phyloP scores from a whole-genome alignment of 176 grass and related monocot genomes.

The Aegilops umbellulata region DNA sequence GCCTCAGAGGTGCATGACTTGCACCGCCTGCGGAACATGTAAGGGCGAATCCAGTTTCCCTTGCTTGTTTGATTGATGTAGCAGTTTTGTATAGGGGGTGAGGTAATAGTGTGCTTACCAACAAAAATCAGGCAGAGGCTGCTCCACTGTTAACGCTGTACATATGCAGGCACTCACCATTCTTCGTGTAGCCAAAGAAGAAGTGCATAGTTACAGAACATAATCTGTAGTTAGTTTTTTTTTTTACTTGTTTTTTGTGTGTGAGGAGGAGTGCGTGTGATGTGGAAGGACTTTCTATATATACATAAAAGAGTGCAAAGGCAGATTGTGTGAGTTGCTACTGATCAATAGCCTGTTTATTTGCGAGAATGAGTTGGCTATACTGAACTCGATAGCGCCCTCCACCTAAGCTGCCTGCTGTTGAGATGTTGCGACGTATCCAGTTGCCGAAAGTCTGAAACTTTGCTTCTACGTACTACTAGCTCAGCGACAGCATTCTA shows the following conservation, averaged over 20 bases:
- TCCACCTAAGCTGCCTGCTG: not conserved
- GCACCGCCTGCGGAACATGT: slow-evolving; percentile 30
- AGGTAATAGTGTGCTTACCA: slow-evolving; percentile 13
- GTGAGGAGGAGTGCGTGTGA: not conserved
- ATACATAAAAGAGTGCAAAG: slow-evolving; percentile 13
- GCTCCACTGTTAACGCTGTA: slow-evolving; percentile 47
- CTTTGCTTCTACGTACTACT: slow-evolving; percentile 25
- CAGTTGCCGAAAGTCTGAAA: not conserved
- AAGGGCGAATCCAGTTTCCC: slow-evolving; percentile 18
- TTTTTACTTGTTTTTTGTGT: not conserved
- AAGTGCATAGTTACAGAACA: slow-evolving; percentile 1
- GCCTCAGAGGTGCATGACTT: slow-evolving; percentile 47
- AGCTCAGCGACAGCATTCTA: slow-evolving; percentile 21
- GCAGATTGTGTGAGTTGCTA: slow-evolving; percentile 7
- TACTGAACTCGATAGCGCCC: not conserved
- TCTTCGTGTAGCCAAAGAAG: slow-evolving; percentile 22
- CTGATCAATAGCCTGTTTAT: slow-evolving; percentile 4
- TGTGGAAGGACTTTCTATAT: not conserved
- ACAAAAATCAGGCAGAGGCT: slow-evolving; percentile 6
- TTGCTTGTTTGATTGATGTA: slow-evolving; percentile 13
- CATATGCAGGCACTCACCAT: slow-evolving; percentile 40
- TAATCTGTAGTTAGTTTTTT: not conserved
- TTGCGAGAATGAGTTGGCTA: not conserved
- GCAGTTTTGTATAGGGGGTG: slow-evolving; percentile 18
- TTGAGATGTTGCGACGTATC: not conserved